phyloP scores from a whole-genome alignment of 2,329 filamentous ascomycete species.

The Intubia oerlemansii region DNA sequence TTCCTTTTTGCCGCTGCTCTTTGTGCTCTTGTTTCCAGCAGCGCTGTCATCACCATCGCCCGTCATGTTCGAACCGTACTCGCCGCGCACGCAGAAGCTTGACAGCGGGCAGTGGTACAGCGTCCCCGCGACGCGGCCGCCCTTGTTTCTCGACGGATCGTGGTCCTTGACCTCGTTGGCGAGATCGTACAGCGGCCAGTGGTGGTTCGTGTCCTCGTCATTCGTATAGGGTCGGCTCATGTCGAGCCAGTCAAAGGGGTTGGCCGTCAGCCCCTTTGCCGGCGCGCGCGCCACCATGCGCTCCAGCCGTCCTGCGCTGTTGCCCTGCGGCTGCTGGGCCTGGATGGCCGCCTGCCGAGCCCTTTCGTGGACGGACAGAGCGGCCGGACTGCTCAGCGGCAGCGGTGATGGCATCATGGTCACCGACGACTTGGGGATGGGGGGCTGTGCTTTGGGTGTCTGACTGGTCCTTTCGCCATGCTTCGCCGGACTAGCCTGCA shows the following conservation, averaged over 20 bases:
- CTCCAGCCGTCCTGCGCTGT: neutral
- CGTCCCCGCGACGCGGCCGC: slow-evolving; percentile 19
- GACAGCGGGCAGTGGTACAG: slow-evolving; percentile 25
- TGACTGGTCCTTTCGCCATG: too few species aligned
- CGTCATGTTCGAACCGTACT: slow-evolving; percentile 4
- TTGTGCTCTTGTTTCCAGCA: too few species aligned
- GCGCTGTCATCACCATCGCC: neutral
- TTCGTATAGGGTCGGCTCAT: slow-evolving; percentile 26
- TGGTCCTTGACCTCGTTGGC: slow-evolving; percentile 22
- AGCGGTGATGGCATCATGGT: too few species aligned
- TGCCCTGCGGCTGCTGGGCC: neutral
- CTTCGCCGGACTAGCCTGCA: too few species aligned
- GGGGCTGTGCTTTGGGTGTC: too few species aligned
- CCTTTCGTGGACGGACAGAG: neutral
- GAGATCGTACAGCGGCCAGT: slow-evolving; percentile 23
- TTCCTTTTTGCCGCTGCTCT: neutral
- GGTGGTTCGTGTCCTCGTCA: slow-evolving; percentile 21
- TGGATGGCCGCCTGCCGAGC: too few species aligned
- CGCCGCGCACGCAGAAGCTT: slow-evolving; percentile 5
- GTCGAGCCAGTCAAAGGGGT: slow-evolving; percentile 37
- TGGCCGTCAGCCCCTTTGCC: slow-evolving; percentile 8
- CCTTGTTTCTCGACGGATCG: too few species aligned
- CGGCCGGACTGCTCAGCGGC: neutral
- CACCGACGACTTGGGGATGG: too few species aligned
- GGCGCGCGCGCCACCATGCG: neutral